Base-by-base conservation (phyloP, 225 moss, liverwort and hornwort genomes). In the Sphagnum contortum region DNA sequence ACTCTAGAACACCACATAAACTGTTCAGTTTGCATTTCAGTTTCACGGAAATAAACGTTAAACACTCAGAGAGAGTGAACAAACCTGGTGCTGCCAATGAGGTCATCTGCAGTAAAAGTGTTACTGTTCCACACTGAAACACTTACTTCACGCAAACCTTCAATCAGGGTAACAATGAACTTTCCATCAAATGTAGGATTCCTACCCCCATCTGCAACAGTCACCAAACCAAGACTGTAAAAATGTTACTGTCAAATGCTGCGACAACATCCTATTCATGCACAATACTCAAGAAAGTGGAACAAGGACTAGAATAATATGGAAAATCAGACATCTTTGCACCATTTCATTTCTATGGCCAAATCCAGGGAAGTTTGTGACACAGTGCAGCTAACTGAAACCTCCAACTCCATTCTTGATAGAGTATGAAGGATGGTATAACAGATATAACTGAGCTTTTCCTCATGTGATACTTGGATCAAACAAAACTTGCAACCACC, bases 91-190 rank as follows among this genome's bases (percentile, higher is more conserved):
- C 56, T 68, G 72, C 95, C 95, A 54, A 96, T 96, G 65, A 76
- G 78, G 71, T 96, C 92, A 59, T 96, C 95, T 4, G 84, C 59
- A 49, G 84, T 61, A 8, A 96, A 57, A 11, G 81, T 80, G 53
- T 96, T 96, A 70, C 90, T 92, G 81, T 96, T 92, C 88, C 88
- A 96, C 68, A 85, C 87, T 69, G 63, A 60, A 44, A 87, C 87
- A 71, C 68, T 80, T 0, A 89, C 11, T 72, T 96, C 96, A 12
- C 90, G 92, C 49, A 92, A 85, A 8, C 90, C 96, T 73, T 96
- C 92, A 68, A 89, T 82, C 12, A 96, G 55, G 53, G 96, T 73
- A 13, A 96, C 12, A 50, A 81, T 87, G 70, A 92, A 88, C 47
- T 76, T 77, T 67, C 92, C 92, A 53, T 87, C 92, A 75, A 90